Evolutionary conservation across 495 filamentous ascomycete species (phyloP), one percentile per base, ranked within the genome.

Genomic region (Daldinia grandis): DNA sequence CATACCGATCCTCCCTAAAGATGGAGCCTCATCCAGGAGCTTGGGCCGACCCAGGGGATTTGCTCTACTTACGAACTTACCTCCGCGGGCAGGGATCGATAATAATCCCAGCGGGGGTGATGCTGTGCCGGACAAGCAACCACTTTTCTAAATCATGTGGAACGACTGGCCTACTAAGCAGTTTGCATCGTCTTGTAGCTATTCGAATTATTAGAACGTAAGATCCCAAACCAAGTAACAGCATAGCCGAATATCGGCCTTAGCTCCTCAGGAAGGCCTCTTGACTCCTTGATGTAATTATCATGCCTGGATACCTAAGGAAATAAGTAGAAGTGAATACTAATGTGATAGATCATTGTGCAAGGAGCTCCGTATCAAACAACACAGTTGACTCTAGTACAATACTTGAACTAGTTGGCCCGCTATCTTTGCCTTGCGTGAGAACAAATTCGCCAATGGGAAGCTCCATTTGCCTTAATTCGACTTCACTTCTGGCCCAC

Each of bases 401-500:
- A 35, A 14, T 14, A 35, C 33, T 35, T 35, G 4, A 35, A 35
- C 10, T 4, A 3, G 33, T 1, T 35, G 10, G 33, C 33, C 12
- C 33, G 12, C 33, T 14, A 35, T 14, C 10, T 35, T 35, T 14
- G 33, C 33, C 12, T 14, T 35, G 33, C 33, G 33, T 35, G 2
- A 35, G 33, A 12, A 40, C 49, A 37, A 65, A 44, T 27, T 58
- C 31, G n/a, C 50, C 9, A 47, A n/a, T 33, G 7, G 55, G 27
- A 42, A 59, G 55, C 10, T 59, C 14, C 44, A n/a, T 27, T 66
- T 66, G 55, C 12, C 21, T 28, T 19, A 51, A 44, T 53, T 59
- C 63, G 9, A 66, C 42, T 66, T 66, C 63, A 38, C 40, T 31
- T 42, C 51, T 59, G n/a, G 51, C 17, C 55, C 63, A 66, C 55